phyloP scores from a whole-genome alignment of 495 filamentous ascomycete species.

The Achaetomiella virescens region DNA sequence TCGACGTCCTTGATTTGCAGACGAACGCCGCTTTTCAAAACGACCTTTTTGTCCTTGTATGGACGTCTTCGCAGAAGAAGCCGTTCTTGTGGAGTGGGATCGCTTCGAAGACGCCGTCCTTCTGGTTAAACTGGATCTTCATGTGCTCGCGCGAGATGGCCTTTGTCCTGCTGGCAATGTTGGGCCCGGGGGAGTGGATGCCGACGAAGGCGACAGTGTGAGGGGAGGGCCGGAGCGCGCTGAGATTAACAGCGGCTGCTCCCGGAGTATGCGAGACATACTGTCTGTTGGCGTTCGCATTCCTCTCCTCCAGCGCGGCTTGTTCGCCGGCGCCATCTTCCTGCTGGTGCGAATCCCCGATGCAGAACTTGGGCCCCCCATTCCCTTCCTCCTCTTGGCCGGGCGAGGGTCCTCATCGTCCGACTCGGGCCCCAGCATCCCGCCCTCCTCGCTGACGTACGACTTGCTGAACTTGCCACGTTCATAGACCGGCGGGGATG shows the following conservation, averaged over 20 bases:
- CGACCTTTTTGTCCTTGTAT: constrained; percentile 56
- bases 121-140: constrained; percentile 73
- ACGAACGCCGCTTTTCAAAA: constrained; percentile 62
- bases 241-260: constrained; percentile 46
- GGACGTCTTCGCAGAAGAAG: constrained; percentile 72
- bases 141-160: constrained; percentile 84
- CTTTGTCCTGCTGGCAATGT: constrained; percentile 55
- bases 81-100: constrained; percentile 79
- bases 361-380: constrained; percentile 17
- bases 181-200: constrained; percentile 64
- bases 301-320: constrained; percentile 18
- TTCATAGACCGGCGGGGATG: constrained; percentile 33
- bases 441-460: constrained; percentile 48
- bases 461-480: constrained; percentile 46
- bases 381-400: constrained; percentile 35
- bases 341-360: constrained; percentile 17
- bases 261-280: constrained; percentile 46
- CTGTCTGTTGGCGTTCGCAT: constrained; percentile 38
- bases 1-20: constrained; percentile 76
- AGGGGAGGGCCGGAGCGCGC: constrained; percentile 48
- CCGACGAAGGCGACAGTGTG: constrained; percentile 68
- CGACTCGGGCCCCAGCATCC: constrained; percentile 47
- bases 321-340: constrained; percentile 10
- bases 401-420: constrained; percentile 39
- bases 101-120: constrained; percentile 68